These are phyloP conservation scores for Hypericum androsaemum DNA, from an alignment of 345 rosid genomes.

Conservation along the genomic window DNA sequence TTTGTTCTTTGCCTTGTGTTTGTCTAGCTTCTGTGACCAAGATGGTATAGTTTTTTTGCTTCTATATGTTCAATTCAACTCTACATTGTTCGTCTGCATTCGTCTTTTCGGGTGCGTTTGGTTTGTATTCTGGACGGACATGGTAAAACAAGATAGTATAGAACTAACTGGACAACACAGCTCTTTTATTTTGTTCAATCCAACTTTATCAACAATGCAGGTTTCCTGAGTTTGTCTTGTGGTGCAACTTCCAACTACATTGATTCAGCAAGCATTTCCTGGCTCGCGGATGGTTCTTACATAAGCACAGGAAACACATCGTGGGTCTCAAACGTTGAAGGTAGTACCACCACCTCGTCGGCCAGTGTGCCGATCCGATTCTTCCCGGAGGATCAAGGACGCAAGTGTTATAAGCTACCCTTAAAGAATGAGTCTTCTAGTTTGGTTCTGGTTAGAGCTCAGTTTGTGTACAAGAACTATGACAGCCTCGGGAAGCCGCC, in stretches of 20 bases:
- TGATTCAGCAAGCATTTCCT: slow-evolving; percentile 45
- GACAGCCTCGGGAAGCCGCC: slow-evolving; percentile 61
- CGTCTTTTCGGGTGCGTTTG: not conserved
- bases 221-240: slow-evolving; percentile 77
- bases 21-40: slow-evolving; percentile 39
- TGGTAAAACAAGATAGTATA: no score
- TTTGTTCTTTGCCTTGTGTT: slow-evolving; percentile 29
- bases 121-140: no score
- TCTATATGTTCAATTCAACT: no score
- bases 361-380: slow-evolving; percentile 37
- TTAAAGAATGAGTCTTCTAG: slow-evolving; percentile 39
- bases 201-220: slow-evolving; percentile 25
- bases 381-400: slow-evolving; percentile 43
- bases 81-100: not conserved
- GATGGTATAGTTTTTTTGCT: slow-evolving; percentile 34
- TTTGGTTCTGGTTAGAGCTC: slow-evolving; percentile 56
- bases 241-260: slow-evolving; percentile 43
- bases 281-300: slow-evolving; percentile 53
- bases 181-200: no score
- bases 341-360: slow-evolving; percentile 15
- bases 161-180: no score
- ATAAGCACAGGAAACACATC: slow-evolving; percentile 52
- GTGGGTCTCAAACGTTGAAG: slow-evolving; percentile 25
- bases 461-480: slow-evolving; percentile 65
- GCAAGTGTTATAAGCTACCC: slow-evolving; percentile 54